Conservation (phyloP, 768 basidiomycete genomes). For the Pisolithus sp. region DNA sequence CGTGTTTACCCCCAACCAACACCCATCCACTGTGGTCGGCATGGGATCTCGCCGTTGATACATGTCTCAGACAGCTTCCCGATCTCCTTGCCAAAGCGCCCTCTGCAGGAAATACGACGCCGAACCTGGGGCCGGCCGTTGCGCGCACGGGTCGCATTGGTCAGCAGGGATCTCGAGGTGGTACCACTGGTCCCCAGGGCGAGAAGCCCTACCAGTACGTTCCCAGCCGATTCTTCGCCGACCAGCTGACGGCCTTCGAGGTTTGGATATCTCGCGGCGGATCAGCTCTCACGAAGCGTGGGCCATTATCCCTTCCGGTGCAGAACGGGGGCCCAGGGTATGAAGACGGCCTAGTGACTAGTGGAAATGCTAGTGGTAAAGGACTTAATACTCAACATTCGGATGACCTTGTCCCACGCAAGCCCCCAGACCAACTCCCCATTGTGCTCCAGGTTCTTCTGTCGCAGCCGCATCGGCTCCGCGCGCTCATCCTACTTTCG, state of each 20-base stretch:
- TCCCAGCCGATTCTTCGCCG: conserved; percentile 89
- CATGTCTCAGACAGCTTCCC: conserved; percentile 89
- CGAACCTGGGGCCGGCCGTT: conserved; percentile 15
- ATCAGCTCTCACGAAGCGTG: conserved; percentile 71
- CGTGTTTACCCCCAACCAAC: conserved; percentile 90
- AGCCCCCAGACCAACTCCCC: conserved; percentile 94
- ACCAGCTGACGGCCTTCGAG: conserved; percentile 95
- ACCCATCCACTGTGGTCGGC: conserved; percentile 95
- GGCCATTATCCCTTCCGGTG: conserved; percentile 65
- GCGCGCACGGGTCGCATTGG: conserved; percentile 7
- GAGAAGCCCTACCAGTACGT: conserved; percentile 65
- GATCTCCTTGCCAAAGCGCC: conserved; percentile 53
- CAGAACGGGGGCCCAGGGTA: conserved; percentile 31
- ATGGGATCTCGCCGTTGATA: conserved; percentile 97
- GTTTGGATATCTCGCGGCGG: conserved; percentile 97
- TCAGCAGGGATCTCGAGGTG: conserved; percentile 17
- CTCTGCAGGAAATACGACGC: conserved; percentile 11
- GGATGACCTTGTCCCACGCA: conserved; percentile 65
- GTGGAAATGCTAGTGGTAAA: conserved; percentile 10
- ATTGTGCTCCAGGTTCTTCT: conserved; percentile 96
- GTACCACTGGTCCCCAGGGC: conserved; percentile 17
- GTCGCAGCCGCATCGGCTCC: conserved; percentile 91
- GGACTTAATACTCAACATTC: not conserved
- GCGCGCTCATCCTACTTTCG: conserved; percentile 91
- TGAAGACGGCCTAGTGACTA: conserved; percentile 12